Conservation (phyloP, 2,329 filamentous ascomycete genomes). For the Aspergillus sp. region DNA sequence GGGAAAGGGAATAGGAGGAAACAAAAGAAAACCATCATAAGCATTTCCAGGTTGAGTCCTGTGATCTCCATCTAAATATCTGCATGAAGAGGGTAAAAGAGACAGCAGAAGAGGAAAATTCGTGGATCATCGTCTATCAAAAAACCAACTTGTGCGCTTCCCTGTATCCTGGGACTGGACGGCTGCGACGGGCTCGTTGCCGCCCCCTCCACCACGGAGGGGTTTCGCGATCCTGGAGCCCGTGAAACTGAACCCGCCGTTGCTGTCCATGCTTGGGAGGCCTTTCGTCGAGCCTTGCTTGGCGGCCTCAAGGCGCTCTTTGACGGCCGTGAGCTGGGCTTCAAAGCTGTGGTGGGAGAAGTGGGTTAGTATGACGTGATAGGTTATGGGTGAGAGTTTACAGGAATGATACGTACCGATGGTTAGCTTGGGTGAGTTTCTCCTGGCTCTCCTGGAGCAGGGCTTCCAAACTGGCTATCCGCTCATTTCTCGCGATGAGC, state of each 20-base stretch:
- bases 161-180: slow-evolving; percentile 70
- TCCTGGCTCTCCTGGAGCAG: slow-evolving; percentile 96
- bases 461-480: slow-evolving; percentile 89
- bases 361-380: slow-evolving; percentile 13
- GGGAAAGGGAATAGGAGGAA: slow-evolving; percentile 3
- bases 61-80: slow-evolving; percentile 18
- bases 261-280: slow-evolving; percentile 64
- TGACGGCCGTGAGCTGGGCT: slow-evolving; percentile 92
- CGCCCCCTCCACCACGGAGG: slow-evolving; percentile 52
- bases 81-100: slow-evolving; percentile 25
- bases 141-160: slow-evolving; percentile 62
- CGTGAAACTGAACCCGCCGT: slow-evolving; percentile 71
- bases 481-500: slow-evolving; percentile 92
- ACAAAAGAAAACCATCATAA: background rate
- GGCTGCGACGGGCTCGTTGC: slow-evolving; percentile 35
- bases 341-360: slow-evolving; percentile 70
- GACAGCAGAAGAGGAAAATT: slow-evolving; percentile 26
- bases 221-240: slow-evolving; percentile 64
- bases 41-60: background rate
- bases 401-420: slow-evolving; percentile 67
- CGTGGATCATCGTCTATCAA: slow-evolving; percentile 44
- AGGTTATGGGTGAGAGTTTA: background rate
- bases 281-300: slow-evolving; percentile 89
- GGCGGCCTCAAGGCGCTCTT: slow-evolving; percentile 93
- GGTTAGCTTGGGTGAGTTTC: slow-evolving; percentile 94